Base-by-base conservation (phyloP, 2,329 filamentous ascomycete genomes). In the Colletotrichum chlorophyti region DNA sequence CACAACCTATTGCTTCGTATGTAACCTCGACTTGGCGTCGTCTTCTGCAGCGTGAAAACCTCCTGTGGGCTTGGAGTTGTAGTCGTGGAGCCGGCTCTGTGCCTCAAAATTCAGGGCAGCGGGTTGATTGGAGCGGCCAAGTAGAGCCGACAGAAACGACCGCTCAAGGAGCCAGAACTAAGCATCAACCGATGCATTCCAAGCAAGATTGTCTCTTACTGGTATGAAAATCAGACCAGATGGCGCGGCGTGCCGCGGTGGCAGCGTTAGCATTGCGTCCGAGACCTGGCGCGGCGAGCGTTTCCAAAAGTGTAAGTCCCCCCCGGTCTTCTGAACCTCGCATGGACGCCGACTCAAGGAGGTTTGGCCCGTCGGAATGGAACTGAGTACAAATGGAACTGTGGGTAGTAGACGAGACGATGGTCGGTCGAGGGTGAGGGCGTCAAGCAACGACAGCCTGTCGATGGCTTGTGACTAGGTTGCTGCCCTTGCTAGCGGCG, bases 391-490 rank as follows among this genome's bases (percentile, higher is more conserved):
- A 45, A 49, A n/a, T 32, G n/a, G 42, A 32, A 24, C 35, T 53
- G 35, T 53, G 53, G 53, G 34, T 12, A 21, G 15, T n/a, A n/a
- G n/a, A n/a, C n/a, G n/a, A 23, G 42, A 45, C 29, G 27, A 41
- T 45, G 54, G 54, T 34, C 31, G 48, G 43, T 51, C 24, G 60
- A 58, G 70, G 71, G 68, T 72, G 74, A 68, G 69, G 45, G n/a
- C 47, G 42, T 59, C 61, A 52, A 63, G 60, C 57, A 65, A 71
- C 47, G 68, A 70, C 63, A 70, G 63, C 69, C 69, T 70, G 64
- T 72, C 62, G 67, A 69, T 68, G 66, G 49, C 64, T 57, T 63
- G 24, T 50, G 58, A 64, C 67, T 61, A 65, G 65, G 63, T 65
- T 65, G 61, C 55, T 53, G 59, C 62, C 62, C 60, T 59, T 42